Conservation (phyloP, 2,329 filamentous ascomycete species). For the Botrytis fragariae region DNA sequence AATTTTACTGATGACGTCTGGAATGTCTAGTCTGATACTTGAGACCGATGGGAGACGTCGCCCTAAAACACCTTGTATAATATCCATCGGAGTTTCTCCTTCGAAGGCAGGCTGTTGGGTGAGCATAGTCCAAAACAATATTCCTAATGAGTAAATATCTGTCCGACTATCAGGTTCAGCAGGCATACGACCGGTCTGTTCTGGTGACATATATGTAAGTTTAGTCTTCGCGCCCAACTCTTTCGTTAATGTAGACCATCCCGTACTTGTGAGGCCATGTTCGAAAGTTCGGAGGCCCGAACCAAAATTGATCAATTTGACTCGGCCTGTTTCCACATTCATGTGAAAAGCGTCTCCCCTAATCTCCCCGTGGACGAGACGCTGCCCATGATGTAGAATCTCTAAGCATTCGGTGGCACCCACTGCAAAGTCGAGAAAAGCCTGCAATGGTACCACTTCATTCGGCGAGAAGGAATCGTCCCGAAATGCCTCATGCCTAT, state of each 20-base stretch:
- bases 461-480: conserved; percentile 45
- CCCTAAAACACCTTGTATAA: conserved; percentile 84
- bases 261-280: conserved; percentile 79
- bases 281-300: conserved; percentile 86
- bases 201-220: conserved; percentile 86
- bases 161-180: conserved; percentile 89
- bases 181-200: conserved; percentile 90
- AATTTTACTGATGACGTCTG: conserved; percentile 75
- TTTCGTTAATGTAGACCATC: conserved; percentile 80
- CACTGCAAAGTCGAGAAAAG: conserved; percentile 88
- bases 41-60: conserved; percentile 76
- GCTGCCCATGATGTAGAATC: conserved; percentile 83
- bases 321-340: conserved; percentile 64
- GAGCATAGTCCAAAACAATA: conserved; percentile 83
- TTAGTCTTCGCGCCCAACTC: conserved; percentile 87
- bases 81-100: conserved; percentile 77
- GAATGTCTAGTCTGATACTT: conserved; percentile 75
- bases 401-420: conserved; percentile 84
- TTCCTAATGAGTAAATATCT: conserved; percentile 88
- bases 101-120: conserved; percentile 78
- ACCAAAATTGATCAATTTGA: conserved; percentile 82
- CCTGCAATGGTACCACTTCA: conserved; percentile 65
- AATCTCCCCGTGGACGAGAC: conserved; percentile 81
- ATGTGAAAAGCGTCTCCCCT: conserved; percentile 90
- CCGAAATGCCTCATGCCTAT: conserved; percentile 40